Evolutionary conservation across 495 filamentous ascomycete species (phyloP).

Genomic region (Endocarpon pusillum): DNA sequence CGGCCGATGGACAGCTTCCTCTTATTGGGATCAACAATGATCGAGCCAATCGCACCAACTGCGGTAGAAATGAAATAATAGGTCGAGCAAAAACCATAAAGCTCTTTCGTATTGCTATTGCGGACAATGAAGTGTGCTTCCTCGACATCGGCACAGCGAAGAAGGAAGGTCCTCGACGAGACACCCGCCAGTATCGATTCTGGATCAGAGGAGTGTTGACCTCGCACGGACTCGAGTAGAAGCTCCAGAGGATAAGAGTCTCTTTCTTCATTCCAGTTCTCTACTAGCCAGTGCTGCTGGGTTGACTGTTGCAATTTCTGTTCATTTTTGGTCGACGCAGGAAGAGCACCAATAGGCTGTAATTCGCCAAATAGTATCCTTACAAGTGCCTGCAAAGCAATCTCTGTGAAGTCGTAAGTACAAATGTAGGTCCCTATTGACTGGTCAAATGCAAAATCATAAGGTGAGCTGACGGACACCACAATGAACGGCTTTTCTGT

Average conservation of each 20-base stretch:
- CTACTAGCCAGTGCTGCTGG: constrained; percentile 81
- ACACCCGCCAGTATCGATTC: constrained; percentile 45
- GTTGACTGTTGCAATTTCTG: constrained; percentile 64
- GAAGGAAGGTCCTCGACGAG: constrained; percentile 57
- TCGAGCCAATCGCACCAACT: constrained; percentile 60
- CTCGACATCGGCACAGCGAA: constrained; percentile 47
- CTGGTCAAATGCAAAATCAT: constrained; percentile 87
- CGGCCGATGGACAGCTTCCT: constrained; percentile 75
- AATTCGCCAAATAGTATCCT: constrained; percentile 67
- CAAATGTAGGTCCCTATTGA: constrained; percentile 77
- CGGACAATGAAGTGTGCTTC: constrained; percentile 81
- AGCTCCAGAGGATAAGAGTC: constrained; percentile 53
- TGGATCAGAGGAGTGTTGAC: constrained; percentile 35
- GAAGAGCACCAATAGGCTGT: constrained; percentile 50
- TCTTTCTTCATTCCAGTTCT: constrained; percentile 61
- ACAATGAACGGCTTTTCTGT: constrained; percentile 55
- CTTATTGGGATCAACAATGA: constrained; percentile 70
- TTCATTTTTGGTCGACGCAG: constrained; percentile 67
- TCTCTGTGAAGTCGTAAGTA: constrained; percentile 89
- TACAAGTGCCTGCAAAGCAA: constrained; percentile 65
- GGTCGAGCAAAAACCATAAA: constrained; percentile 81
- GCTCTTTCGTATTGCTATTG: constrained; percentile 70
- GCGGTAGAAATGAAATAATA: constrained; percentile 54
- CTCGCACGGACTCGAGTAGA: constrained; percentile 45
- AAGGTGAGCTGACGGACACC: constrained; percentile 79